Evolutionary conservation across 108 stramenopile genomes (phyloP).

Genomic region (Cyclotella choctawhatcheeana): DNA sequence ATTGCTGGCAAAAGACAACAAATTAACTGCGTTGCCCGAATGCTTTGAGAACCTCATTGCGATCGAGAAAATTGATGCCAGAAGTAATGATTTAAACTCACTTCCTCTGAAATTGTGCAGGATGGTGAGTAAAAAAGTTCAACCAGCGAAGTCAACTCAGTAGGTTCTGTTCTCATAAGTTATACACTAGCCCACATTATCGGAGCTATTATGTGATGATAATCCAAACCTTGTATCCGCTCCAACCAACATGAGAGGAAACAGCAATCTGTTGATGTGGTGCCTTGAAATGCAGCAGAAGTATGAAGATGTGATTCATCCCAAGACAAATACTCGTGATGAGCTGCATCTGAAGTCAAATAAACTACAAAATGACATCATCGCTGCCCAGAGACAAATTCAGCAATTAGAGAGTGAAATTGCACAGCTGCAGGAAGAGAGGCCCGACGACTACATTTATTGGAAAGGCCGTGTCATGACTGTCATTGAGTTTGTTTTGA

Average conservation of each 20-base stretch:
- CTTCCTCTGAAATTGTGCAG: conserved; percentile 35
- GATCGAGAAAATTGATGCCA: conserved; percentile 26
- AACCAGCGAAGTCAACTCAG: background rate
- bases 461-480: conserved; percentile 27
- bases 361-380: conserved; percentile 11
- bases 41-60: conserved; percentile 14
- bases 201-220: conserved; percentile 25
- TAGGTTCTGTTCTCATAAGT: background rate
- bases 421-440: conserved; percentile 25
- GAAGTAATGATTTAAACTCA: conserved; percentile 24
- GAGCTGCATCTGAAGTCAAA: conserved; percentile 18
- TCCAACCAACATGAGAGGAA: conserved; percentile 39
- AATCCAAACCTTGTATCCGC: conserved; percentile 27
- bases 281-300: conserved; percentile 48
- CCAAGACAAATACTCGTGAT: conserved; percentile 12
- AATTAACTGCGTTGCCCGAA: conserved; percentile 21
- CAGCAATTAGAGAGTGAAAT: conserved; percentile 27
- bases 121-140: conserved; percentile 29
- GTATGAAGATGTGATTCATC: conserved; percentile 30
- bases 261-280: conserved; percentile 28
- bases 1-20: conserved; percentile 33
- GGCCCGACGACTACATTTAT: conserved; percentile 41
- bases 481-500: background rate
- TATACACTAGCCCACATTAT: conserved; percentile 32
- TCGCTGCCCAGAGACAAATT: conserved; percentile 12